Evolutionary conservation across 1,139 yeast genomes (phyloP), one percentile per base, ranked within the genome.

Genomic region (Kodamaea fungicola): DNA sequence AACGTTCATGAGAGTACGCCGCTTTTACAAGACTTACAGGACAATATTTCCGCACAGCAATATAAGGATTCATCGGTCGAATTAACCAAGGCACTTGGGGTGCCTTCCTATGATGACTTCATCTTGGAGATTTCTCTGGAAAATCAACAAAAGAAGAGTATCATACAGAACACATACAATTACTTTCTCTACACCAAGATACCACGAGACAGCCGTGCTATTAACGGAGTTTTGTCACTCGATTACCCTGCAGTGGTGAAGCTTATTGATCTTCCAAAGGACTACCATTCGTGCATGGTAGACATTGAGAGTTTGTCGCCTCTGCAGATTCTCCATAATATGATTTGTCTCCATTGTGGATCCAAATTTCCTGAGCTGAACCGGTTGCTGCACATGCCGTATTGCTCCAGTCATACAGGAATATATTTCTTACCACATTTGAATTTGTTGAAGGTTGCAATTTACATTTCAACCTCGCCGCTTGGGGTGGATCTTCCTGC

Each of bases 351-450:
- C 33, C 55, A 55, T 31, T 62, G 69, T 50, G 61, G 68, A 3
- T 29, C 30, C 8, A 49, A 52, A 41, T 32, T 64, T 38, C 50
- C 49, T 25, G 27, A 38, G 46, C 22, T 43, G 34, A 22, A 45
- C 37, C 22, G 33, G n/a, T 35, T 47, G 21, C 42, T 44, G 21
- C 74, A 66, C 40, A 51, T 57, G 55, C 34, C 39, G 4, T 43
- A 33, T 8, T 67, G 73, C 39, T 39, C 49, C 8, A 34, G 37
- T 8, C 50, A 49, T 24, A 67, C 67, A 21, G 72, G 72, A 21
- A 56, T 72, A 0, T 74, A 71, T 45, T 69, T 71, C 44, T 61
- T 64, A 33, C 83, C 83, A 8, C 46, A 59, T 19, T 42, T 46
- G 29, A 67, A 64, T 38, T 27, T 54, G 22, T 59, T 76, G 12